A percentile compares a stretch with the other conserved stretches of the same genome.
Conservation (phyloP, 2,329 filamentous ascomycete genomes). For the Neofusicoccum sp. region DNA sequence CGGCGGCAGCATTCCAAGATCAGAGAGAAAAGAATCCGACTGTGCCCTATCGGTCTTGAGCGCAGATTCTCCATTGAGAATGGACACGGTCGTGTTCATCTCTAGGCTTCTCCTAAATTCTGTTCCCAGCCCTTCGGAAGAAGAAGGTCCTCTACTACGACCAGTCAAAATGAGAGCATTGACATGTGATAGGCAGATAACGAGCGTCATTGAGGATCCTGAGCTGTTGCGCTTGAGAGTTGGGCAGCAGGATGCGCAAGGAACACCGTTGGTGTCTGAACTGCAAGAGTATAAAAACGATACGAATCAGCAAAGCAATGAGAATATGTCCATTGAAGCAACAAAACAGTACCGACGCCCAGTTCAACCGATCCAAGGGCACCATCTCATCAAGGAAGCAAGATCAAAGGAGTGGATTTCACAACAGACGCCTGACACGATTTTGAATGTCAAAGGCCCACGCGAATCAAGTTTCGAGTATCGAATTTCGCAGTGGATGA, state of each 20-base stretch:
- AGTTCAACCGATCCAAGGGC: too few species aligned
- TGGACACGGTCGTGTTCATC: neutral
- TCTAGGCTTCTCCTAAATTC: neutral
- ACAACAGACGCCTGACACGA: neutral
- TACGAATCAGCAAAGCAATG: too few species aligned
- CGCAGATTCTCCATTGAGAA: neutral
- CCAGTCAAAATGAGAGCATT: neutral
- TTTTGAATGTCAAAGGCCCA: too few species aligned
- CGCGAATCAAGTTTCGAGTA: neutral
- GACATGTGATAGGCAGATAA: too few species aligned
- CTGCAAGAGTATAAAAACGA: too few species aligned
- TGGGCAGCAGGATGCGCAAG: neutral
- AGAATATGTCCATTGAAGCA: too few species aligned
- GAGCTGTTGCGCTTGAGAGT: neutral
- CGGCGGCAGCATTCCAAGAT: too few species aligned
- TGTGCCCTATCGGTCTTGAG: too few species aligned
- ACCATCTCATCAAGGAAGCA: neutral
- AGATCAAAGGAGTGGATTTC: neutral
- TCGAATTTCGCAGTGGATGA: constrained; percentile 5
- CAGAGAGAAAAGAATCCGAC: too few species aligned
- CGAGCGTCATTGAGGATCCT: too few species aligned
- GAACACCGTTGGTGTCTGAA: neutral
- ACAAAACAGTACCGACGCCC: too few species aligned
- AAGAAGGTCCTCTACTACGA: neutral
- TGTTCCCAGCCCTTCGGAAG: neutral